Base-by-base conservation (phyloP, 176 grass and related monocot genomes). In the Puccinellia tenuiflora region DNA sequence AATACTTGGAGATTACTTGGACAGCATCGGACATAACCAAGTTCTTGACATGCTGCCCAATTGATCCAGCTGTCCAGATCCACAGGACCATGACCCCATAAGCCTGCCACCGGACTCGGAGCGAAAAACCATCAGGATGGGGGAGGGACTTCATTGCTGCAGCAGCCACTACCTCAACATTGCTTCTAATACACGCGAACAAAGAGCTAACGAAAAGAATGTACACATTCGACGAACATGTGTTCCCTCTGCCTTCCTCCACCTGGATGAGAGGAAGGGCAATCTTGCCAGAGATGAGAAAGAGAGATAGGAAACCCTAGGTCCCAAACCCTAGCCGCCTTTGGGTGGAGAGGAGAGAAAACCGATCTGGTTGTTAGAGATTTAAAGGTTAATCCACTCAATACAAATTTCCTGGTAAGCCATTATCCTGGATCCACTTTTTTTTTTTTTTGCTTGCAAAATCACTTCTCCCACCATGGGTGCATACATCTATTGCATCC, bases 291-390 rank as follows among this genome's bases (percentile, higher is more conserved):
- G 42, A 48, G 69, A 73, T 29, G 42, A 73, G 68, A 40, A 30
- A 25, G 21, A 48, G 39, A 45, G 68, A 28, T 24, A 20, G 24
- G 69, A 73, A 73, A 73, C 69, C 42, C 69, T 73, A 48, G 69
- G n/a, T n/a, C n/a, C n/a, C n/a, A 73, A 73, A 73, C 69, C 42
- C 69, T 73, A 48, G 69, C 69, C 25, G 69, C 42, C 7, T 73
- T 73, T 73, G 42, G 15, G 69, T 30, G 15, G 24, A 15, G 40
- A 29, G 15, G 24, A 18, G 68, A 30, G 0, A 9, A 5, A 72
- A 48, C 29, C 69, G 3, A 73, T 48, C 69, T 29, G 6, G 0
- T 29, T 47, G 68, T 47, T 72, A 72, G 68, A 47, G 42, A 2
- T 48, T 22, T 14, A 22, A 73, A 73, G 6, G 42, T 29, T 10